These are phyloP conservation scores for Drosera capensis DNA, from an alignment of 148 eudicot genomes.

Conservation along the genomic window DNA sequence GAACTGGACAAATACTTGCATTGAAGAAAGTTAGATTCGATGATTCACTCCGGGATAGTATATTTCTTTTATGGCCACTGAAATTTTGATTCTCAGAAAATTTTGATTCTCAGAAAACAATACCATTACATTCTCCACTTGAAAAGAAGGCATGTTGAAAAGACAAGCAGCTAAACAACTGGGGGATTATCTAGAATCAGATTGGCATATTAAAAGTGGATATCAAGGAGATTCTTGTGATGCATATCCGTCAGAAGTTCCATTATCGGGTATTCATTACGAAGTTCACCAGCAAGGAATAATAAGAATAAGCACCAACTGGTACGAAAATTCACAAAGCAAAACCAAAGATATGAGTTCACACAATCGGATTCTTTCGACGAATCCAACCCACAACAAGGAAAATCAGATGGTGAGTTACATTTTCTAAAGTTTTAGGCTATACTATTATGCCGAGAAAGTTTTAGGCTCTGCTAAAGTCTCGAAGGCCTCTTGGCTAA, in stretches of 20 bases:
- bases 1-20: constrained; percentile 71
- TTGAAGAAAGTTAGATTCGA: constrained; percentile 86
- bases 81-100: constrained; percentile 64
- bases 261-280: constrained; percentile 88
- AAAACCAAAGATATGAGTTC: too few species aligned
- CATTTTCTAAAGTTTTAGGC: too few species aligned
- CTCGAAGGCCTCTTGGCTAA: too few species aligned
- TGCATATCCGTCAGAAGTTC: constrained; percentile 75
- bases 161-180: constrained; percentile 45
- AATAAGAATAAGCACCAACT: too few species aligned
- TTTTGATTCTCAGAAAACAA: constrained; percentile 79
- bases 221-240: constrained; percentile 70
- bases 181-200: constrained; percentile 23
- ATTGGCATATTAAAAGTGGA: constrained; percentile 43
- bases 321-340: too few species aligned
- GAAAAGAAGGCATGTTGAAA: constrained; percentile 31
- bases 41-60: constrained; percentile 86
- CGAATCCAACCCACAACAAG: too few species aligned
- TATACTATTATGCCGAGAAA: too few species aligned
- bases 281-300: too few species aligned
- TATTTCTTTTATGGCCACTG: constrained; percentile 90
- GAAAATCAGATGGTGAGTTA: too few species aligned
- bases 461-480: too few species aligned
- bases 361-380: too few species aligned
- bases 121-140: constrained; percentile 20